Conservation (phyloP, 106 monocot genomes). For the Cymbidium sinense region DNA sequence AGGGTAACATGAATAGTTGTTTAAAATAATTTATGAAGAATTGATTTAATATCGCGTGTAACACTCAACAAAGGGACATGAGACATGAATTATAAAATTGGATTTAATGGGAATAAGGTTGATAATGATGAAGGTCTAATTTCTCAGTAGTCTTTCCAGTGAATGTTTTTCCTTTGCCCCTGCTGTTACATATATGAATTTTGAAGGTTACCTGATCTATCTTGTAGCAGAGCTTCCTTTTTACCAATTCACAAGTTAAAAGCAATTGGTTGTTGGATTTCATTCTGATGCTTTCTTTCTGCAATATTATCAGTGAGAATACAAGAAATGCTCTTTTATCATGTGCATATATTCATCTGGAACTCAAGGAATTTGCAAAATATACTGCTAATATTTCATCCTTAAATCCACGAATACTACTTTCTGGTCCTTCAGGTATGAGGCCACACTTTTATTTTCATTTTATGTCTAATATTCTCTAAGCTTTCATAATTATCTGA, state of each 20-base stretch:
- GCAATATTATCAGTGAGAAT: conserved; percentile 46
- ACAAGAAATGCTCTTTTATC: conserved; percentile 79
- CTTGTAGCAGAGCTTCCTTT: not conserved
- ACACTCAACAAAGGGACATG: no score
- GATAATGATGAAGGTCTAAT: not conserved
- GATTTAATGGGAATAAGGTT: no score
- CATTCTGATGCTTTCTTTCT: conserved; percentile 7
- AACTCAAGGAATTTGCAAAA: conserved; percentile 75
- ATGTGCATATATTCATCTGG: conserved; percentile 75
- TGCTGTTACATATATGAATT: no score
- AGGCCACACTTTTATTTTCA: not conserved
- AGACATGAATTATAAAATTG: not conserved
- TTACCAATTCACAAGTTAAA: not conserved
- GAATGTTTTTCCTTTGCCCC: not conserved
- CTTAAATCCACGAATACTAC: conserved; percentile 56
- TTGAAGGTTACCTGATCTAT: no score
- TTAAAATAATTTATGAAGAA: no score
- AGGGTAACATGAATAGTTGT: no score
- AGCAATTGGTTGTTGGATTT: conserved; percentile 3
- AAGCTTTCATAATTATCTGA: not conserved
- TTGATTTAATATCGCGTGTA: no score
- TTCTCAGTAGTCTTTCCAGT: not conserved
- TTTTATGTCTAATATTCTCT: conserved; percentile 7
- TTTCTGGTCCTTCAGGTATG: conserved; percentile 86
- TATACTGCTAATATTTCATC: conserved; percentile 72